Percentiles rank a stretch among this genome's conserved stretches.
Evolutionary conservation across 2,329 filamentous ascomycete genomes (phyloP).

Genomic region (Aspergillus tubingensis): DNA sequence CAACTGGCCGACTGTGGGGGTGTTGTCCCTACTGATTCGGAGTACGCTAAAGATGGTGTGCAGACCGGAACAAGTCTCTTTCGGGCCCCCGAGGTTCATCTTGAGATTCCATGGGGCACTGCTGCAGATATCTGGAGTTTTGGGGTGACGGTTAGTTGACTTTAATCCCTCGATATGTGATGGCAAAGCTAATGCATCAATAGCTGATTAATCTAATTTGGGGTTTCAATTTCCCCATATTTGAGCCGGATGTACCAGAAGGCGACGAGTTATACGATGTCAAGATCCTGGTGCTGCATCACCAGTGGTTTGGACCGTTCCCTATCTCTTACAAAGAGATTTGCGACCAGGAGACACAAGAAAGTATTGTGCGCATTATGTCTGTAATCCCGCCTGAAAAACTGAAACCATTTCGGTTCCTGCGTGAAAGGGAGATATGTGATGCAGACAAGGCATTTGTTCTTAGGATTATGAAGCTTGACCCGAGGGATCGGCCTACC

Average conservation of each 20-base stretch:
- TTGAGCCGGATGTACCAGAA: conserved; percentile 22
- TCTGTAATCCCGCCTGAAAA: no score
- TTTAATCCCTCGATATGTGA: not conserved
- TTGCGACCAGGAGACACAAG: no score
- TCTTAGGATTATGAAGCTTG: no score
- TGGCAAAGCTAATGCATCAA: not conserved
- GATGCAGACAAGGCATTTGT: no score
- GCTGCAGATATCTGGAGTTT: conserved; percentile 32
- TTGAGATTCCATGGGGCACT: conserved; percentile 27
- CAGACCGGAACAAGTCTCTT: conserved; percentile 24
- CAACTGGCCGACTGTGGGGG: conserved; percentile 27
- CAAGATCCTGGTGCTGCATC: no score
- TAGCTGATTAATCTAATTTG: conserved; percentile 27
- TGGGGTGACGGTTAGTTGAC: conserved; percentile 22
- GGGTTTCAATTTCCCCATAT: conserved; percentile 21
- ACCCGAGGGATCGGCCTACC: no score
- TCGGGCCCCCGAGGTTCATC: conserved; percentile 28
- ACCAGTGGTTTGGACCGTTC: no score
- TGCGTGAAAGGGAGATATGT: no score
- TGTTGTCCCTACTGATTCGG: conserved; percentile 18
- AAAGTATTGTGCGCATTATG: no score
- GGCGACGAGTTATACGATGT: conserved; percentile 24
- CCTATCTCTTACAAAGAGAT: no score
- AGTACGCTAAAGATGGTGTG: conserved; percentile 19
- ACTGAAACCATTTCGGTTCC: no score